Percentiles rank a stretch among this genome's conserved stretches.
phyloP scores from a whole-genome alignment of 768 basidiomycete species.

The Hypholoma fasciculare region DNA sequence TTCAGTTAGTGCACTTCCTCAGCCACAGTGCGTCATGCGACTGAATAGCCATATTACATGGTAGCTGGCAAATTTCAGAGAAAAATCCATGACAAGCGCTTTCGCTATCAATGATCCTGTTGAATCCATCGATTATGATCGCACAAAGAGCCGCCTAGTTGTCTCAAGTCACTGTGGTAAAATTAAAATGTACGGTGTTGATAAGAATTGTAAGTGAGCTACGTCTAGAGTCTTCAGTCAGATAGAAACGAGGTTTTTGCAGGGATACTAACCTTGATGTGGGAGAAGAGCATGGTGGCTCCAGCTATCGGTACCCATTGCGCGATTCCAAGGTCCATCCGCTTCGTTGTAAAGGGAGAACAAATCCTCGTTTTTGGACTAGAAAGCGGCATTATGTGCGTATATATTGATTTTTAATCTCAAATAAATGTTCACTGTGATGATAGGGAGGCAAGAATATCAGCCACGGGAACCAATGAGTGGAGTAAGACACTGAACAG shows the following conservation, averaged over 20 bases:
- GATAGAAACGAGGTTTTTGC: neutral
- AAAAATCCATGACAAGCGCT: neutral
- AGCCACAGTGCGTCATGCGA: neutral
- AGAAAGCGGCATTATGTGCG: slow-evolving; percentile 1
- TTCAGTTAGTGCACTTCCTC: neutral
- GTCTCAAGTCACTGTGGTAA: slow-evolving; percentile 3
- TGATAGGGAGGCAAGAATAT: neutral
- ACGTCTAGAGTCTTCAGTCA: neutral
- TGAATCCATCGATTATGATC: slow-evolving; percentile 4
- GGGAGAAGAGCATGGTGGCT: neutral
- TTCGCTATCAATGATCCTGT: slow-evolving; percentile 6
- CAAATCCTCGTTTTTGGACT: slow-evolving; percentile 6
- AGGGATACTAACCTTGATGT: slow-evolving; percentile 1
- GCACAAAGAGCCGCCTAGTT: neutral
- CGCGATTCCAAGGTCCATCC: slow-evolving; percentile 1
- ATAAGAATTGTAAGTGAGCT: slow-evolving; percentile 3
- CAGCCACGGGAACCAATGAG: neutral
- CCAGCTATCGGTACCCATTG: neutral
- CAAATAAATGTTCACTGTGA: neutral
- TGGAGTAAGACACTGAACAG: slow-evolving; percentile 6
- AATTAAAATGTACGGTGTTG: slow-evolving; percentile 1
- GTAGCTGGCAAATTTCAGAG: neutral
- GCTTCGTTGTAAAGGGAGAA: slow-evolving; percentile 6
- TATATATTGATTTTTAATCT: too few species aligned
- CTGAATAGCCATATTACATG: neutral